phyloP scores from a whole-genome alignment of 345 rosid genomes.

The Crucihimalaya himalaica region DNA sequence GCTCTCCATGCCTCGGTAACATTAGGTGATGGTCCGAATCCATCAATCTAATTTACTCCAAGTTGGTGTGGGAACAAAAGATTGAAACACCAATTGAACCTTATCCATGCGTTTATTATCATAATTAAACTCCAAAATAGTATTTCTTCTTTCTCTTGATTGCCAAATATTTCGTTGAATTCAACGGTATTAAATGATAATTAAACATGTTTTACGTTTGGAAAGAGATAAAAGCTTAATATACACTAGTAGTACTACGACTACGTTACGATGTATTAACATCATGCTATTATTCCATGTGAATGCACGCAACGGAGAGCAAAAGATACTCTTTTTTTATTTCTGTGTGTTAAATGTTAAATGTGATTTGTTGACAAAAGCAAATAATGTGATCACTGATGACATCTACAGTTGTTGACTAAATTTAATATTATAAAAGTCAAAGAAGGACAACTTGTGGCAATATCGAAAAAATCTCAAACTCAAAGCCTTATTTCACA shows the following conservation, averaged over 20 bases:
- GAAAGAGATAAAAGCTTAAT: not conserved
- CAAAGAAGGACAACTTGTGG: slow-evolving; percentile 40
- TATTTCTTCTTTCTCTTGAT: not conserved
- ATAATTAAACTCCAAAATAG: not conserved
- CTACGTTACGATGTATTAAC: not conserved
- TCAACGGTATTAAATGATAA: not conserved
- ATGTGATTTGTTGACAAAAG: slow-evolving; percentile 21
- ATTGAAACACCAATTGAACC: not conserved
- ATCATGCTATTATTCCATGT: not conserved
- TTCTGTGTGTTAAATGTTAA: not conserved
- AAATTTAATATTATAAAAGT: slow-evolving; percentile 16
- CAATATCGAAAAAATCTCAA: slow-evolving; percentile 33
- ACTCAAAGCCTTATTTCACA: slow-evolving; percentile 21
- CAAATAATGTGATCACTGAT: slow-evolving; percentile 13
- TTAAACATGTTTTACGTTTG: not conserved
- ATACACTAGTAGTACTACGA: not conserved
- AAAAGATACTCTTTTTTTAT: not conserved
- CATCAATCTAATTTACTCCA: not conserved
- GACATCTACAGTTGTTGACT: slow-evolving; percentile 20
- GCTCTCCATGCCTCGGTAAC: not conserved
- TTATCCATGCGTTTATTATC: not conserved
- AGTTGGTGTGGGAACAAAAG: not conserved
- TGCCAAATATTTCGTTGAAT: not conserved
- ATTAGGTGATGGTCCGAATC: not conserved
- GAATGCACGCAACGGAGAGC: slow-evolving; percentile 16